These are phyloP conservation scores for Magnaporthiopsis rhizophila DNA, from an alignment of 2,329 filamentous ascomycete species.

Conservation along the genomic window DNA sequence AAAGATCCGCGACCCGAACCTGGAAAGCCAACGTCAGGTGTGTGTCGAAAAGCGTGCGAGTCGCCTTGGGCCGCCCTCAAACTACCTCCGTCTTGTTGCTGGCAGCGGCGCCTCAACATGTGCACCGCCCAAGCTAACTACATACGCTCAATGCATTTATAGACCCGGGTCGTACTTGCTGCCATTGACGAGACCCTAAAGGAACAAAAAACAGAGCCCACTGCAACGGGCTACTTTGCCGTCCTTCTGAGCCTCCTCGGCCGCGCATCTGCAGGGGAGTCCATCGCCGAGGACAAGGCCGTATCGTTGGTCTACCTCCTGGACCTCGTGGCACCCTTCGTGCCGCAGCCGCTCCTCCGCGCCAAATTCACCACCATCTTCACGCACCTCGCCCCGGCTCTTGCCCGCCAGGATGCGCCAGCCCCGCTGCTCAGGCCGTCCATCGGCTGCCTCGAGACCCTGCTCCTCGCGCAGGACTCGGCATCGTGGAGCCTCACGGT, in stretches of 20 bases:
- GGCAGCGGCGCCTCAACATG: background rate
- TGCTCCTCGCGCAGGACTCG: slow-evolving; percentile 82
- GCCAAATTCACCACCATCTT: slow-evolving; percentile 95
- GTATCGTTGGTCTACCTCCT: slow-evolving; percentile 90
- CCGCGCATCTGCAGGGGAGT: slow-evolving; percentile 62
- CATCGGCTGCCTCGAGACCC: slow-evolving; percentile 88
- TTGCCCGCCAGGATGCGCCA: slow-evolving; percentile 74
- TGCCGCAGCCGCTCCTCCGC: slow-evolving; percentile 78
- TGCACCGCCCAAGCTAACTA: slow-evolving; percentile 1
- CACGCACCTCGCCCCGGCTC: slow-evolving; percentile 72
- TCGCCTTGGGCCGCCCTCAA: background rate
- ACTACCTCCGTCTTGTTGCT: background rate
- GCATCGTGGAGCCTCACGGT: slow-evolving; percentile 81
- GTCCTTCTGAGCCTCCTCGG: slow-evolving; percentile 83
- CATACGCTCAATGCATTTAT: slow-evolving; percentile 2
- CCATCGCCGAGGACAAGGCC: slow-evolving; percentile 72
- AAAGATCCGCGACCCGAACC: slow-evolving; percentile 9
- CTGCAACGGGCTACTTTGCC: slow-evolving; percentile 88
- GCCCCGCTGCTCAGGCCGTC: slow-evolving; percentile 79
- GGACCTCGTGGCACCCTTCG: slow-evolving; percentile 79
- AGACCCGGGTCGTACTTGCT: slow-evolving; percentile 80
- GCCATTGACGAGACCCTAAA: slow-evolving; percentile 90
- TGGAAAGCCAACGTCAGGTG: slow-evolving; percentile 8
- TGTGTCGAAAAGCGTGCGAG: background rate
- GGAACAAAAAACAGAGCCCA: slow-evolving; percentile 75